Evolutionary conservation across 2,329 filamentous ascomycete genomes (phyloP).

Genomic region (Colletotrichum sidae): DNA sequence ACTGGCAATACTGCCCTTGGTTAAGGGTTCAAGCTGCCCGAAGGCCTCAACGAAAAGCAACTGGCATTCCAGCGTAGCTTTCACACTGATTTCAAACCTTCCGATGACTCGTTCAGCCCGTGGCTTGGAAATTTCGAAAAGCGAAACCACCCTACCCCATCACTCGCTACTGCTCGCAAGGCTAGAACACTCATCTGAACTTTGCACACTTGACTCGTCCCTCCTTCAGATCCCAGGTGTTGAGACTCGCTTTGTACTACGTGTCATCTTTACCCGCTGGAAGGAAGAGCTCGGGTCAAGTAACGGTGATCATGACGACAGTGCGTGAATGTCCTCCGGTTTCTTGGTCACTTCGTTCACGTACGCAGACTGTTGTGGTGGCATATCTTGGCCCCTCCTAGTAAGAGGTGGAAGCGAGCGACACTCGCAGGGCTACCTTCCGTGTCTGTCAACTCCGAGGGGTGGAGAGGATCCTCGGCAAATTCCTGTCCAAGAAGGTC

Average conservation of each 20-base stretch:
- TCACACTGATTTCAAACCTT: conserved; percentile 19
- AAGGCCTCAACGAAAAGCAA: conserved; percentile 29
- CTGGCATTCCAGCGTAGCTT: conserved; percentile 28
- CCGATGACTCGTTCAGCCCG: conserved; percentile 13
- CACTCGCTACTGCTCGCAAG: not conserved
- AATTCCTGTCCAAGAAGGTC: conserved; percentile 19
- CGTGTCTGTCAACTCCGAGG: conserved; percentile 29
- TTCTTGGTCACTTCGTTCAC: conserved; percentile 1
- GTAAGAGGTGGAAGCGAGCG: conserved; percentile 1
- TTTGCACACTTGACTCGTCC: not conserved
- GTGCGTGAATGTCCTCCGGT: not conserved
- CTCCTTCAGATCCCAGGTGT: conserved; percentile 4
- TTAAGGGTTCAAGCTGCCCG: not conserved
- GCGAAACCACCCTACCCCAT: not conserved
- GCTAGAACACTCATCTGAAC: conserved; percentile 15
- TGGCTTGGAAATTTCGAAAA: not conserved
- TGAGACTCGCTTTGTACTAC: not conserved
- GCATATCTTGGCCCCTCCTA: conserved; percentile 2
- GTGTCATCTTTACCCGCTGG: not conserved
- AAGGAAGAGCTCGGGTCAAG: conserved; percentile 17
- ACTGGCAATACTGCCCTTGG: too few relatives aligned
- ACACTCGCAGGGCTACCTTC: conserved; percentile 28
- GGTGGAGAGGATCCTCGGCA: conserved; percentile 18
- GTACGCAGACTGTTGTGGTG: too few relatives aligned
- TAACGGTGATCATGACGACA: conserved; percentile 21